Conservation (phyloP, 164 flowering plant species). For the Saururus chinensis region DNA sequence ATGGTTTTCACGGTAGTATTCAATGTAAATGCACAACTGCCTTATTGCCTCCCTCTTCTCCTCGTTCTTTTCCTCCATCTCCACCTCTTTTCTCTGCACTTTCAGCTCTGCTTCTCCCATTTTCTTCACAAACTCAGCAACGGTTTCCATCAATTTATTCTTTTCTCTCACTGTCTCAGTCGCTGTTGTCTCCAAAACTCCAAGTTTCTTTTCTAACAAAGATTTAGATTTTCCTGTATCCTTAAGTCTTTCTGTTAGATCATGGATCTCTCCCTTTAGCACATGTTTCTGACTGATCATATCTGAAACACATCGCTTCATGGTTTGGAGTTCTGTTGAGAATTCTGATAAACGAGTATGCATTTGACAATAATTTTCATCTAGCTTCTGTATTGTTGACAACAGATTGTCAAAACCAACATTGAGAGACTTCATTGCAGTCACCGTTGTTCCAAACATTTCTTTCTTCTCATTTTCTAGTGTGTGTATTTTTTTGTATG, state of each 20-base stretch:
- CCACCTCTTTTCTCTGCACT: conserved; percentile 34
- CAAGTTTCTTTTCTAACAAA: conserved; percentile 17
- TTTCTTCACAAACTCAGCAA: conserved; percentile 26
- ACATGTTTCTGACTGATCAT: conserved; percentile 14
- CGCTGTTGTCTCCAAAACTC: conserved; percentile 22
- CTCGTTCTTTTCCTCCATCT: conserved; percentile 32
- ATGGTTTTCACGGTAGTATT: conserved; percentile 42
- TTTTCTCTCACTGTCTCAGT: conserved; percentile 22
- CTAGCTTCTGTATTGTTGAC: conserved; percentile 8
- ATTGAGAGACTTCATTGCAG: conserved; percentile 8
- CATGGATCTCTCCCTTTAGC: conserved; percentile 10
- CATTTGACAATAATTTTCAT: conserved; percentile 9
- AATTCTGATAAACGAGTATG: conserved; percentile 15
- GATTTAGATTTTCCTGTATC: conserved; percentile 23
- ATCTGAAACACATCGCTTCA: conserved; percentile 16
- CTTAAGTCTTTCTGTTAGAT: conserved; percentile 16
- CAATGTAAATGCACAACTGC: conserved; percentile 62
- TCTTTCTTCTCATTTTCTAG: conserved; percentile 13
- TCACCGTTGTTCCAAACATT: conserved; percentile 12
- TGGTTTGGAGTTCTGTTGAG: conserved; percentile 17
- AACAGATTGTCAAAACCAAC: conserved; percentile 13
- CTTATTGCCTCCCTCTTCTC: conserved; percentile 84
- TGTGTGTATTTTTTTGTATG: conserved; percentile 7
- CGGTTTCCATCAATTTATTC: conserved; percentile 14
- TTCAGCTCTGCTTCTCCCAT: conserved; percentile 31